These are phyloP conservation scores for Fusarium proliferatum DNA, from an alignment of 2,329 filamentous ascomycete species.

Conservation along the genomic window DNA sequence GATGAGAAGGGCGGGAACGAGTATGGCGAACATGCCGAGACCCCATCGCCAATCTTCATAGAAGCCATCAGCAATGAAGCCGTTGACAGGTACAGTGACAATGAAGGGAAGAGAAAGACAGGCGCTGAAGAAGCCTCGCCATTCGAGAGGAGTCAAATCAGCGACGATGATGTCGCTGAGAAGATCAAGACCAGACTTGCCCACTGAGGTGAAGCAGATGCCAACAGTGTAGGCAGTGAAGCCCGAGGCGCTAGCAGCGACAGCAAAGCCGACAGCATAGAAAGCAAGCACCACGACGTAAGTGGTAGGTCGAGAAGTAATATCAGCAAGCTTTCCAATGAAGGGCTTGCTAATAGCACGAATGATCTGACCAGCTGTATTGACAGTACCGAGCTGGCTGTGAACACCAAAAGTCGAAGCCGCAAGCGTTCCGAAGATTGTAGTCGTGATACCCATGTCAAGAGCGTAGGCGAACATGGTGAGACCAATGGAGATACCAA, in stretches of 20 bases:
- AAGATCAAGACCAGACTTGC: conserved; percentile 52
- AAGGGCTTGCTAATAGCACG: conserved; percentile 54
- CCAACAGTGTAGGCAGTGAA: conserved; percentile 51
- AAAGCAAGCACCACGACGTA: conserved; percentile 55
- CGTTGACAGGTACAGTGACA: conserved; percentile 54
- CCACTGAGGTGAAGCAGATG: conserved; percentile 52
- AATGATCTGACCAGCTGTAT: conserved; percentile 50
- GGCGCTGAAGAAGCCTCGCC: conserved; percentile 52
- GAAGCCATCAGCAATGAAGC: conserved; percentile 55
- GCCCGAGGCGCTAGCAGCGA: conserved; percentile 48
- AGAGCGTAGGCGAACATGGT: conserved; percentile 55
- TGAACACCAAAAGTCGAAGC: conserved; percentile 49
- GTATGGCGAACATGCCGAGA: conserved; percentile 71
- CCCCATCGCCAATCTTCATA: conserved; percentile 69
- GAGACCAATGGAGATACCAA: conserved; percentile 51
- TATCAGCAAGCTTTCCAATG: conserved; percentile 53
- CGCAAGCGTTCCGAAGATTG: conserved; percentile 50
- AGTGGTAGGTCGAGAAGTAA: conserved; percentile 53
- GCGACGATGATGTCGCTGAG: conserved; percentile 52
- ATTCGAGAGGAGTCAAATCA: conserved; percentile 51
- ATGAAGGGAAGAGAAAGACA: conserved; percentile 46
- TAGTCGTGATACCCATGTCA: conserved; percentile 51
- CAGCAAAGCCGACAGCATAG: conserved; percentile 49
- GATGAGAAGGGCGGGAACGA: conserved; percentile 66
- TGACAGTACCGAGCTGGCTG: conserved; percentile 49